Evolutionary conservation across 2,329 filamentous ascomycete species (phyloP).

Genomic region (Aureobasidium subglaciale): DNA sequence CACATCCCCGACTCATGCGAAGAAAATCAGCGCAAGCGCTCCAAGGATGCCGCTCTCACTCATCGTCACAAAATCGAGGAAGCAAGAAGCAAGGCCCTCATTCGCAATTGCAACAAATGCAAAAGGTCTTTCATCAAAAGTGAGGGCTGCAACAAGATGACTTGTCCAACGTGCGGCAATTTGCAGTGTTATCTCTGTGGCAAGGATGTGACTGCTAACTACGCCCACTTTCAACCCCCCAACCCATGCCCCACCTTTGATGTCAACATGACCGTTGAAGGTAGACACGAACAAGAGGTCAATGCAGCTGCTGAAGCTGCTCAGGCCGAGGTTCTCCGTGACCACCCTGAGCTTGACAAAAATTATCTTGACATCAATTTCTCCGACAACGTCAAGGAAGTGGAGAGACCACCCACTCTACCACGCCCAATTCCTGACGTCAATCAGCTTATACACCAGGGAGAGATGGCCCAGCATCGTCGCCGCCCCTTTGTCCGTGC

Average conservation of each 20-base stretch:
- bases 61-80: constrained; percentile 68
- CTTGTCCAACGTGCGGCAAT: constrained; percentile 54
- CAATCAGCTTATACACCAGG: background rate
- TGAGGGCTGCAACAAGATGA: constrained; percentile 77
- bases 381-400: constrained; percentile 36
- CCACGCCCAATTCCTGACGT: background rate
- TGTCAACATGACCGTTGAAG: constrained; percentile 34
- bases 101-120: constrained; percentile 67
- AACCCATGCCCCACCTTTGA: constrained; percentile 65
- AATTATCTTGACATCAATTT: constrained; percentile 54
- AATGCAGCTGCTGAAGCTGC: constrained; percentile 53
- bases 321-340: constrained; percentile 47
- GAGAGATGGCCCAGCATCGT: background rate
- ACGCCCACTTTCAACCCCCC: constrained; percentile 61
- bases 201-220: constrained; percentile 49
- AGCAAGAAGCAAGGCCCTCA: constrained; percentile 72
- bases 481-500: too few relatives aligned
- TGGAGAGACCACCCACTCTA: background rate
- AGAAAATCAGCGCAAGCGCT: constrained; percentile 45
- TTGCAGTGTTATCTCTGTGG: constrained; percentile 65
- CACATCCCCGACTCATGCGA: constrained; percentile 68
- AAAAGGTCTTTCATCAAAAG: constrained; percentile 73
- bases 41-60: constrained; percentile 51
- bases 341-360: constrained; percentile 55
- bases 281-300: constrained; percentile 58